Evolutionary conservation across 345 rosid species (phyloP).

Genomic region (Pistacia vera): DNA sequence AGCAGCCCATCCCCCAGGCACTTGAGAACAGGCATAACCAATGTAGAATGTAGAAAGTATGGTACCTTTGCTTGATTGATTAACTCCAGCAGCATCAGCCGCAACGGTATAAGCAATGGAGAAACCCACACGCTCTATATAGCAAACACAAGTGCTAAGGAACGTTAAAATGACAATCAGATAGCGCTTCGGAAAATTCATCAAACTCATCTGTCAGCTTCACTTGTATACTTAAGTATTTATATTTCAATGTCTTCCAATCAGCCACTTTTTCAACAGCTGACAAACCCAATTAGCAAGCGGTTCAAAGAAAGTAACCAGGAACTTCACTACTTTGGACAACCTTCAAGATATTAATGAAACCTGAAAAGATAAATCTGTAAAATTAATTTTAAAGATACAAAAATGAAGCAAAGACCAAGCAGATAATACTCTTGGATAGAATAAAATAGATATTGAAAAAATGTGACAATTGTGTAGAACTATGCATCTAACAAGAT

Average conservation of each 20-base stretch:
- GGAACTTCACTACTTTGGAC: constrained; percentile 3
- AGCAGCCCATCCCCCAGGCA: constrained; percentile 99
- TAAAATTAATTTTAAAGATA: not conserved
- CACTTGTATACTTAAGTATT: constrained; percentile 16
- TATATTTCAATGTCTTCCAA: constrained; percentile 22
- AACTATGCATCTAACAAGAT: not conserved
- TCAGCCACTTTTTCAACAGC: constrained; percentile 16
- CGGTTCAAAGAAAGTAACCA: constrained; percentile 5
- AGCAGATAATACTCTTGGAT: not conserved
- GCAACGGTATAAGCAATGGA: constrained; percentile 93
- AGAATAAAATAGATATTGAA: not conserved
- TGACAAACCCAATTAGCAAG: constrained; percentile 10
- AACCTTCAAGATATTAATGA: not conserved
- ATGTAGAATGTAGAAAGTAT: constrained; percentile 86
- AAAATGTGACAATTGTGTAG: not conserved
- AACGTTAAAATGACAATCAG: constrained; percentile 83
- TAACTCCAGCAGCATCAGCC: constrained; percentile 87
- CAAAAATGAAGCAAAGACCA: not conserved
- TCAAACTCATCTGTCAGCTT: constrained; percentile 47
- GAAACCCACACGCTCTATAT: constrained; percentile 95
- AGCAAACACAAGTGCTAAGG: constrained; percentile 84
- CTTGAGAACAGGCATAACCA: constrained; percentile 95
- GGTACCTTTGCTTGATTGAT: constrained; percentile 89
- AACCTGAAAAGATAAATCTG: not conserved
- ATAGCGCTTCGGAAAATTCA: constrained; percentile 77